These are phyloP conservation scores for Eucalyptus pauciflora DNA, from an alignment of 345 rosid genomes.

Conservation along the genomic window DNA sequence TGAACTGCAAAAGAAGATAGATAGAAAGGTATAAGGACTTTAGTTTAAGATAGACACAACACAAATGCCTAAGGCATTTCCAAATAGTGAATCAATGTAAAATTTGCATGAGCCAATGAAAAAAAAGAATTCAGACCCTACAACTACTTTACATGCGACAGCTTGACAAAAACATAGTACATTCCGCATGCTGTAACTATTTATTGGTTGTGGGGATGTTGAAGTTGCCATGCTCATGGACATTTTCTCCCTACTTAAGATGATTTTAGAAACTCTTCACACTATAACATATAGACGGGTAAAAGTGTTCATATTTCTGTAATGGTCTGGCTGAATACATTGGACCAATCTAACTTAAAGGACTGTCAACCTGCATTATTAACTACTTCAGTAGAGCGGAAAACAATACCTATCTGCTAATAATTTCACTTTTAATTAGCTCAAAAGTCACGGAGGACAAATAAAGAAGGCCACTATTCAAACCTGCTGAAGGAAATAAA, in stretches of 20 bases:
- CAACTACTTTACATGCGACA: background rate
- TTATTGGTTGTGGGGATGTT: background rate
- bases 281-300: background rate
- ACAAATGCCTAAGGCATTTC: background rate
- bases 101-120: background rate
- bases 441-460: background rate
- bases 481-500: background rate
- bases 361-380: background rate
- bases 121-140: background rate
- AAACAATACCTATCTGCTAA: background rate
- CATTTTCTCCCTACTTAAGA: background rate
- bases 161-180: background rate
- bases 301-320: background rate
- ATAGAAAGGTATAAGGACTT: background rate
- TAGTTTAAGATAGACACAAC: background rate
- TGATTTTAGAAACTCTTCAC: background rate
- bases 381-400: background rate
- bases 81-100: background rate
- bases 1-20: slow-evolving; percentile 34
- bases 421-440: background rate
- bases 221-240: background rate
- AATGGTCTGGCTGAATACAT: background rate
- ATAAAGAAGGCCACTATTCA: background rate
- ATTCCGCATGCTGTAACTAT: background rate
- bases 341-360: background rate